These are phyloP conservation scores for Lipomyces yamadae DNA, from an alignment of 805 yeast genomes.

Conservation along the genomic window DNA sequence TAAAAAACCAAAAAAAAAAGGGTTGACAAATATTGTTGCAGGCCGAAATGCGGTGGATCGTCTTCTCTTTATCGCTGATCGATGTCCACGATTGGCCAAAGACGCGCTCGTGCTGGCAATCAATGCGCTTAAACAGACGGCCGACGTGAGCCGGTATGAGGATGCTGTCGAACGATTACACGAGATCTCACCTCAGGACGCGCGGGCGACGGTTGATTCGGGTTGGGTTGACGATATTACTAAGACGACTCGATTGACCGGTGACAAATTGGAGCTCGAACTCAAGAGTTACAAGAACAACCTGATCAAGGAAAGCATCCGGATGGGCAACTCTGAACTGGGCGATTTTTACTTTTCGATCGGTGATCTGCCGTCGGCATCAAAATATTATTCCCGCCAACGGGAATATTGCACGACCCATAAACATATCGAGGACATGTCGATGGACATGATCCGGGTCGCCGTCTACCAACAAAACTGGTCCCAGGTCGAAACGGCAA, in stretches of 20 bases:
- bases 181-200: constrained; percentile 9
- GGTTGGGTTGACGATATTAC: constrained; percentile 24
- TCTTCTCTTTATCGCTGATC: constrained; percentile 30
- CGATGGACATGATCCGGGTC: constrained; percentile 31
- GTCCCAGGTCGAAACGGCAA: constrained; percentile 29
- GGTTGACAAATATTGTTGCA: not conserved
- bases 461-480: constrained; percentile 30
- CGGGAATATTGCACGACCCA: constrained; percentile 36
- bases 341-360: constrained; percentile 27
- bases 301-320: constrained; percentile 34
- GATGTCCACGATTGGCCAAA: constrained; percentile 25
- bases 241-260: constrained; percentile 11
- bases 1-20: too few relatives aligned
- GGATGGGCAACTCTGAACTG: constrained; percentile 35
- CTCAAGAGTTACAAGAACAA: constrained; percentile 36
- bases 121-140: constrained; percentile 19
- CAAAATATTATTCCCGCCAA: constrained; percentile 28
- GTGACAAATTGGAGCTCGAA: constrained; percentile 32
- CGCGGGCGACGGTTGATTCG: constrained; percentile 19
- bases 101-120: constrained; percentile 30
- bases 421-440: constrained; percentile 31
- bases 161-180: constrained; percentile 22
- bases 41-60: constrained; percentile 34
- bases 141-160: constrained; percentile 26
- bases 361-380: constrained; percentile 31